Evolutionary conservation across 2,329 filamentous ascomycete species (phyloP).

Genomic region (Clarireedia sp.): DNA sequence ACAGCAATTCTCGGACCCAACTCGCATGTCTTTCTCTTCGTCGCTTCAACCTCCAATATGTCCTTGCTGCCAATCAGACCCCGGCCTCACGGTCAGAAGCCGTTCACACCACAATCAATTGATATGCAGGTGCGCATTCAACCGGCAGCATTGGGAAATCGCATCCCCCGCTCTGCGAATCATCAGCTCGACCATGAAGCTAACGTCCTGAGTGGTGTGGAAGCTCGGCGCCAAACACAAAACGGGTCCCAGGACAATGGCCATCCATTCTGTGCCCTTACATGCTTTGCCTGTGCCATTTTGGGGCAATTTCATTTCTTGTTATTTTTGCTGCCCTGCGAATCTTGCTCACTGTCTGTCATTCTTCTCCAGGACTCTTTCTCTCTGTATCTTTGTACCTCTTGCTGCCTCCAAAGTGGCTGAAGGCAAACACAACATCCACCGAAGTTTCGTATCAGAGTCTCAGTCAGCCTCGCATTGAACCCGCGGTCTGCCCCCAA

Average conservation of each 20-base stretch:
- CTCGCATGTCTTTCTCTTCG: background rate
- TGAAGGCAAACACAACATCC: background rate
- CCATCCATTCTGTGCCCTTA: background rate
- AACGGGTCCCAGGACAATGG: background rate
- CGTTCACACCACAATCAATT: background rate
- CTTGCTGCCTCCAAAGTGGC: background rate
- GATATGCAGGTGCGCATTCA: no score
- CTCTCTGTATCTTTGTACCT: background rate
- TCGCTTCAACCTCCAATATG: background rate
- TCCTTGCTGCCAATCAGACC: background rate
- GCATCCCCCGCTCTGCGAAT: slow-evolving; percentile 9
- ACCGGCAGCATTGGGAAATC: background rate
- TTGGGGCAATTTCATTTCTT: no score
- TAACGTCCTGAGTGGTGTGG: slow-evolving; percentile 1
- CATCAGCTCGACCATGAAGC: background rate
- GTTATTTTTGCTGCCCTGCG: no score
- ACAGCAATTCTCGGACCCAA: background rate
- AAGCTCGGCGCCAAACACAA: slow-evolving; percentile 1
- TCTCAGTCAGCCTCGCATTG: slow-evolving; percentile 17
- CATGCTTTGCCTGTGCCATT: background rate
- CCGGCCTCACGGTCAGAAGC: background rate
- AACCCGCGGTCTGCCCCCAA: slow-evolving; percentile 11
- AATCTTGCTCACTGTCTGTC: no score
- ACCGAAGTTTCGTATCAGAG: background rate
- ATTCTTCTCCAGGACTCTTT: no score